Conservation (phyloP, 1,284 basidiomycete species). For the Cryptococcus depauperatus region DNA sequence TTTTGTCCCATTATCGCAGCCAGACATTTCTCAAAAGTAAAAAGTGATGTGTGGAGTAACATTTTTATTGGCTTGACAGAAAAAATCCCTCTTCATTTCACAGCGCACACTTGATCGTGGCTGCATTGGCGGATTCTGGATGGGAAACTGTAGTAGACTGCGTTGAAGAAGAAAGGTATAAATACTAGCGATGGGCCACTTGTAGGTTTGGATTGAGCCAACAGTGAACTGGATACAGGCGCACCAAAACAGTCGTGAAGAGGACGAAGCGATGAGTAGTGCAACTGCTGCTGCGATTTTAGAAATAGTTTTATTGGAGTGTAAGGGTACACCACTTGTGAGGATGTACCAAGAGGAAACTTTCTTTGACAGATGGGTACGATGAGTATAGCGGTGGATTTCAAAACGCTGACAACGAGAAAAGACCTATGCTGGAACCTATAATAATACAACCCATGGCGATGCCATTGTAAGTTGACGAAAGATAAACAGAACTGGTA, state of each 20-base stretch:
- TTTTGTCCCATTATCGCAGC: too few relatives aligned
- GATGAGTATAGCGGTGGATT: slow-evolving; percentile 4
- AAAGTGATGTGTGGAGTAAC: too few relatives aligned
- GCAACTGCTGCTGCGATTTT: slow-evolving; percentile 1
- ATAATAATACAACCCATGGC: slow-evolving; percentile 17
- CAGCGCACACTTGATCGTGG: too few relatives aligned
- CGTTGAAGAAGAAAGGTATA: too few relatives aligned
- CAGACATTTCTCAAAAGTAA: too few relatives aligned
- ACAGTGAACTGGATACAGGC: neutral
- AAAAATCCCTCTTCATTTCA: too few relatives aligned
- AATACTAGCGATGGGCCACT: too few relatives aligned
- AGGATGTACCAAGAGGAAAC: slow-evolving; percentile 12
- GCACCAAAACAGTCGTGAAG: neutral
- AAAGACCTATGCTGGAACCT: slow-evolving; percentile 11
- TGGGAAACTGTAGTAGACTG: too few relatives aligned
- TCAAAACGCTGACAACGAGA: neutral
- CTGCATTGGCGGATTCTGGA: too few relatives aligned
- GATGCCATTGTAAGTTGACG: slow-evolving; percentile 12
- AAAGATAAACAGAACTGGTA: neutral
- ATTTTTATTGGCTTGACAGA: too few relatives aligned
- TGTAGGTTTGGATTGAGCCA: too few relatives aligned
- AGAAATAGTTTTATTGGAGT: slow-evolving; percentile 3
- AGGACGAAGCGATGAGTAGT: neutral
- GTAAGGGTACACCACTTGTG: slow-evolving; percentile 9
- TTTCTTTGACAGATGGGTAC: slow-evolving; percentile 23